A percentile compares a stretch with the other conserved stretches of the same genome.
Evolutionary conservation across 768 basidiomycete species (phyloP).

Genomic region (Rhizopogon vesiculosus): DNA sequence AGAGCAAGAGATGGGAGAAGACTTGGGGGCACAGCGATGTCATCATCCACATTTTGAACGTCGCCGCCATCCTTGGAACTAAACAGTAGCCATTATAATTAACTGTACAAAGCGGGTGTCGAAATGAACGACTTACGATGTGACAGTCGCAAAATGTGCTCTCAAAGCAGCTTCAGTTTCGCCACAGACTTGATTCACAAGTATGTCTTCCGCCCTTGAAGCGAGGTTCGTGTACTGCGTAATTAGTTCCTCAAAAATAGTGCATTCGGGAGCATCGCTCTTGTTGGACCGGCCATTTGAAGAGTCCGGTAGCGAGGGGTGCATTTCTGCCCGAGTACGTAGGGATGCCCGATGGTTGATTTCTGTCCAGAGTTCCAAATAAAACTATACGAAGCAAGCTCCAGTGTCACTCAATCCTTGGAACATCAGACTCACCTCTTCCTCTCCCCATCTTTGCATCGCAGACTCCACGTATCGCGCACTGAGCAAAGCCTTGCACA

Average conservation of each 20-base stretch:
- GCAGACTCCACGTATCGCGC: slow-evolving; percentile 66
- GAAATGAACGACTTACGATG: slow-evolving; percentile 29
- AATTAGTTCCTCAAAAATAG: slow-evolving; percentile 79
- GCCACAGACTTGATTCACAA: slow-evolving; percentile 73
- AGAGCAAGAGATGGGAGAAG: slow-evolving; percentile 74
- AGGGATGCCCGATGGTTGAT: slow-evolving; percentile 59
- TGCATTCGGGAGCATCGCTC: slow-evolving; percentile 44
- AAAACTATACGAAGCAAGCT: slow-evolving; percentile 56
- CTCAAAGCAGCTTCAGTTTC: slow-evolving; percentile 80
- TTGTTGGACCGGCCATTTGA: slow-evolving; percentile 11
- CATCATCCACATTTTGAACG: slow-evolving; percentile 19
- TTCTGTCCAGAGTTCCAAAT: slow-evolving; percentile 85
- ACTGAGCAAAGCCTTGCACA: slow-evolving; percentile 85
- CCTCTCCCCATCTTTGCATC: slow-evolving; percentile 85
- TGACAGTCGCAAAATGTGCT: slow-evolving; percentile 58
- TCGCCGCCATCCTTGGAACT: neutral
- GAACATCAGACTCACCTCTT: slow-evolving; percentile 52
- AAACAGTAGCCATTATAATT: neutral
- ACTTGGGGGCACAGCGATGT: slow-evolving; percentile 58
- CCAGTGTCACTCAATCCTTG: slow-evolving; percentile 1
- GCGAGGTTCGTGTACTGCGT: slow-evolving; percentile 55
- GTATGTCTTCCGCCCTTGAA: slow-evolving; percentile 80
- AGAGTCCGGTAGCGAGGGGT: slow-evolving; percentile 47
- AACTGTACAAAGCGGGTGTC: neutral
- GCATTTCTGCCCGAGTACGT: slow-evolving; percentile 47